Evolutionary conservation across 2,329 filamentous ascomycete species (phyloP).

Genomic region (Ceratocystiopsis sp.): DNA sequence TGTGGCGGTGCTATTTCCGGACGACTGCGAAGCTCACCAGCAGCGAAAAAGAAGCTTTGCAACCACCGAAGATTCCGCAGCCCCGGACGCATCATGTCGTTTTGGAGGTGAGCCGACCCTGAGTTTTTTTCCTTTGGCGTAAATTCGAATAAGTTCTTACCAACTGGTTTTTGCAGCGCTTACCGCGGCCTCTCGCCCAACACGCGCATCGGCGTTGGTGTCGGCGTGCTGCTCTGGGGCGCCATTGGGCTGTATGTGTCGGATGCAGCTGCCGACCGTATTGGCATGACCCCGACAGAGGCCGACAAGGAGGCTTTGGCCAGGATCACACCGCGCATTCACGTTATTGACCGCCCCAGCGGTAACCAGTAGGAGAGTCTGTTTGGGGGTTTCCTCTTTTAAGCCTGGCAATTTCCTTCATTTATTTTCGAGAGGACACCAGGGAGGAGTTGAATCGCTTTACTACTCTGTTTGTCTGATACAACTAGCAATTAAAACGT

Average conservation of each 20-base stretch:
- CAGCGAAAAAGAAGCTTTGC: too few species aligned
- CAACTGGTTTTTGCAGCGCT: conserved; percentile 25
- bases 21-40: too few species aligned
- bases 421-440: too few species aligned
- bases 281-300: conserved; percentile 56
- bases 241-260: conserved; percentile 54
- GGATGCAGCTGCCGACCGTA: conserved; percentile 53
- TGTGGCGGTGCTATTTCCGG: too few species aligned
- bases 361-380: too few species aligned
- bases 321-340: conserved; percentile 43
- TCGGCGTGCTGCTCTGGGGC: conserved; percentile 63
- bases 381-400: too few species aligned
- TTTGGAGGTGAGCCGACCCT: conserved; percentile 10
- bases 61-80: too few species aligned
- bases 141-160: not conserved
- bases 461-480: too few species aligned
- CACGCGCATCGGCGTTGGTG: conserved; percentile 54
- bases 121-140: not conserved
- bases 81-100: conserved; percentile 11
- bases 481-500: conserved; percentile 29
- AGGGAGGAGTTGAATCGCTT: not conserved
- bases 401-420: too few species aligned
- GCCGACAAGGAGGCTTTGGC: conserved; percentile 54
- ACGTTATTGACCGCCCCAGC: conserved; percentile 32
- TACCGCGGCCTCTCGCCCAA: conserved; percentile 57